Conservation (phyloP, 2,329 filamentous ascomycete species). For the Setomelanomma holmii region DNA sequence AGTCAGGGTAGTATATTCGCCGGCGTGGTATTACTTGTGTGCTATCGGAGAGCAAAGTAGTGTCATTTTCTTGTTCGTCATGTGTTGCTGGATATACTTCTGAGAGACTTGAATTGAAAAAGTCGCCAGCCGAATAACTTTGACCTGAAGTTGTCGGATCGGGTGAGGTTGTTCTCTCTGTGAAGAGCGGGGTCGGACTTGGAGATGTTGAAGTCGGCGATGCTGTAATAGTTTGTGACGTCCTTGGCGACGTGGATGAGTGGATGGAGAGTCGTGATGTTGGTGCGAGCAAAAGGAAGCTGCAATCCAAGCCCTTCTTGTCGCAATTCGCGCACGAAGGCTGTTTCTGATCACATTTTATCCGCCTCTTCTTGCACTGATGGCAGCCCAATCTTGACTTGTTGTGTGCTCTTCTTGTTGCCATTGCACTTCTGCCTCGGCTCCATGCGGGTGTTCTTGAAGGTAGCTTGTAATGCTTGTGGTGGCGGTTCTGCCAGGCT, state of each 20-base stretch:
- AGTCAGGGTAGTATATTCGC: conserved; percentile 7
- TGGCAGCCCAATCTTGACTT: conserved; percentile 46
- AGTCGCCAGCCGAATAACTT: not conserved
- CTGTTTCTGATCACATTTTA: conserved; percentile 33
- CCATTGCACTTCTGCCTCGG: conserved; percentile 17
- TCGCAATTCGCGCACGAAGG: too few species aligned
- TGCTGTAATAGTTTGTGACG: conserved; percentile 5
- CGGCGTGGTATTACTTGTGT: not conserved
- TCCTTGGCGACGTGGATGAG: conserved; percentile 12
- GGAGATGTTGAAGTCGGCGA: not conserved
- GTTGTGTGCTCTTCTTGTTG: conserved; percentile 43
- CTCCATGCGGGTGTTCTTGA: conserved; percentile 4
- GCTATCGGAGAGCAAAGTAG: not conserved
- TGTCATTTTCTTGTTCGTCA: conserved; percentile 13
- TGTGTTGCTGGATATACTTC: conserved; percentile 14
- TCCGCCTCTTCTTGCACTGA: conserved; percentile 45
- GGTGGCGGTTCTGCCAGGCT: not conserved
- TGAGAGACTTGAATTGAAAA: conserved; percentile 8
- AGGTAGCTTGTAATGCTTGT: conserved; percentile 1
- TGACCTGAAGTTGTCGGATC: not conserved
- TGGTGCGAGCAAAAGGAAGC: conserved; percentile 42
- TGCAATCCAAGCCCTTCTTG: conserved; percentile 41
- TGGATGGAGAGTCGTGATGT: conserved; percentile 35
- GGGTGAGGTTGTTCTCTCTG: not conserved
- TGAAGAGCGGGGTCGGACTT: conserved; percentile 7